phyloP scores from a whole-genome alignment of 1,284 basidiomycete genomes.

The Sanghuangporus sanghuang region DNA sequence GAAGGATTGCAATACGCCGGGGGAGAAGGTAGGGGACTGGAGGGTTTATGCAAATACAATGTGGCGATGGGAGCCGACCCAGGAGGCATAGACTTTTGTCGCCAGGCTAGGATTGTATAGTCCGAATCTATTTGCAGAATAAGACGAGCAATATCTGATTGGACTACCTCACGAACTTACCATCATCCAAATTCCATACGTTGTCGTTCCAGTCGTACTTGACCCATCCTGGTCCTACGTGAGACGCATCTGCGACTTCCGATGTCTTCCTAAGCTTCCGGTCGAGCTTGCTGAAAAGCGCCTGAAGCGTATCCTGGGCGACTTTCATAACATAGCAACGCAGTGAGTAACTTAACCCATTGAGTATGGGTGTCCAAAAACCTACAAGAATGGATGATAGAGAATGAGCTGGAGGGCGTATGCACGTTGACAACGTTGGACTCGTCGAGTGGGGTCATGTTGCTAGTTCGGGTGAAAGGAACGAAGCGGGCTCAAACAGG shows the following conservation, averaged over 20 bases:
- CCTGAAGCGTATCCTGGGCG: constrained; percentile 56
- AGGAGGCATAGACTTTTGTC: constrained; percentile 39
- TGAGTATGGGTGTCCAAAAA: not conserved
- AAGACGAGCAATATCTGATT: not conserved
- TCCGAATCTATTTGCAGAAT: constrained; percentile 52
- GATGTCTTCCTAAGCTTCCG: constrained; percentile 55
- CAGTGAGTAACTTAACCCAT: not conserved
- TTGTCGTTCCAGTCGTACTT: constrained; percentile 74
- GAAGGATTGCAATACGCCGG: constrained; percentile 62
- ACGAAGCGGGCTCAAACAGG: not conserved
- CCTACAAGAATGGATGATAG: constrained; percentile 64
- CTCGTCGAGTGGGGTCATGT: constrained; percentile 6
- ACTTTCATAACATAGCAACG: constrained; percentile 35
- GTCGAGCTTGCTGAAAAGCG: constrained; percentile 63
- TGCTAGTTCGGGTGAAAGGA: not conserved
- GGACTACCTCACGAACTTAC: constrained; percentile 31
- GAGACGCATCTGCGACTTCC: constrained; percentile 24
- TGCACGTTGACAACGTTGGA: constrained; percentile 58
- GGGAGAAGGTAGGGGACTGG: constrained; percentile 49
- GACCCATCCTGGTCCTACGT: constrained; percentile 69
- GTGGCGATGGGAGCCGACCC: constrained; percentile 35
- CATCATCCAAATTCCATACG: constrained; percentile 77
- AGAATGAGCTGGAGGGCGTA: constrained; percentile 67
- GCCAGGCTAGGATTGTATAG: constrained; percentile 74
- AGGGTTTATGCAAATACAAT: constrained; percentile 62